Base-by-base conservation (phyloP, 1,284 basidiomycete species). In the Cystobasidium pallidum region DNA sequence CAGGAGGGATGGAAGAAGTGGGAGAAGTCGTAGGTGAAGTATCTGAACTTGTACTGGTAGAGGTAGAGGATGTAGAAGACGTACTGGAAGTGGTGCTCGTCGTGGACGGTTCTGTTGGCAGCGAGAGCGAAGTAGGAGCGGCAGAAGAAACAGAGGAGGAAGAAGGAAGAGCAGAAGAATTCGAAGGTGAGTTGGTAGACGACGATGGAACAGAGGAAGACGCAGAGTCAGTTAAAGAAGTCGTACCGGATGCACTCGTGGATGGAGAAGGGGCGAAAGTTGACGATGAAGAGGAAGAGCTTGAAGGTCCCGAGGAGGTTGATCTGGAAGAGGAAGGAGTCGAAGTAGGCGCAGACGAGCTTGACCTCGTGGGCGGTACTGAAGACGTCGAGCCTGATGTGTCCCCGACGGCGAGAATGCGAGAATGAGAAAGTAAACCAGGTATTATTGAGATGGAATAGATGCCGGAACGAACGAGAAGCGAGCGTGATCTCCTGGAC, bases 11-110 rank as follows among this genome's bases (percentile, higher is more conserved):
- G 36, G 39, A 28, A 15, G 30, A 43, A 49, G 49, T 54, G 24
- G 64, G 41, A 66, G 64, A 66, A 43, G 10, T 17, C 51, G 62
- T 51, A 36, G 64, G 21, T 66, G 64, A 54, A 24, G 64, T 65
- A 21, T 43, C 30, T 24, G 41, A 51, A n/a, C 26, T 66, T 28
- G 62, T 49, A 49, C 41, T 30, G 7, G 62, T 49, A 64, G 62
- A 26, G 7, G 62, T 49, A 64, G 62, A 26, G 19, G 62, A 64
- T 28, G 62, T 30, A 47, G 62, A 64, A 51, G 62, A 64, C 62
- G 62, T 64, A 64, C 62, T 64, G 47, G 62, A 64, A 24, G 62
- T 61, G n/a, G 58, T 49, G 64, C 64, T 57, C 36, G 64, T 28
- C 26, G 62, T 34, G 10, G 62, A 49, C 21, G 62, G 52, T 26